These are phyloP conservation scores for Aurantiochytrium sp. DNA, from an alignment of 108 stramenopile genomes.

Conservation along the genomic window DNA sequence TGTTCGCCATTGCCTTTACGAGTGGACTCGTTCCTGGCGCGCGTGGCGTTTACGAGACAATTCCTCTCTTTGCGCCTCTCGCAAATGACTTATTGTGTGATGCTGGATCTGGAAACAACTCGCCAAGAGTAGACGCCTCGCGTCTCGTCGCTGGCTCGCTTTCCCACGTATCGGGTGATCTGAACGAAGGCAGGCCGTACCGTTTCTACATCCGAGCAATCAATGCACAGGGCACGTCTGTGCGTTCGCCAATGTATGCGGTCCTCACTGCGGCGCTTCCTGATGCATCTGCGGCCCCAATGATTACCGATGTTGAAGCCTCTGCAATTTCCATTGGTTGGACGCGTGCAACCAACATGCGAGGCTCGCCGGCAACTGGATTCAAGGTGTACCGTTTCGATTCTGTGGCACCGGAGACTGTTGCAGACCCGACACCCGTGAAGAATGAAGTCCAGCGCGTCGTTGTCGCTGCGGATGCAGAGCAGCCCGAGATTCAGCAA, in stretches of 20 bases:
- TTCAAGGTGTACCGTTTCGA: constrained; percentile 64
- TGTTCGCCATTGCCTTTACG: not conserved
- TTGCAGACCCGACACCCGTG: constrained; percentile 58
- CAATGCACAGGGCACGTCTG: constrained; percentile 56
- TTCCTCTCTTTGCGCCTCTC: not conserved
- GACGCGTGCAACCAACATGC: constrained; percentile 42
- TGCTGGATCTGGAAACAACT: not conserved
- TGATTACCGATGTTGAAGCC: constrained; percentile 48
- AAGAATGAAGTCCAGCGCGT: constrained; percentile 61
- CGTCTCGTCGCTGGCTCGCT: not conserved
- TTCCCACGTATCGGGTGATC: constrained; percentile 24
- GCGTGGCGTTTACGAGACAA: not conserved
- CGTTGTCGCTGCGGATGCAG: constrained; percentile 28
- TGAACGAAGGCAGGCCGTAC: constrained; percentile 60
- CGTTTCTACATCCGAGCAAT: constrained; percentile 64
- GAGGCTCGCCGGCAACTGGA: constrained; percentile 60
- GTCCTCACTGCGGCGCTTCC: constrained; percentile 49
- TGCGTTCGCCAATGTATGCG: constrained; percentile 53
- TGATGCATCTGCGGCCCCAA: constrained; percentile 30
- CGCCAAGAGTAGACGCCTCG: not conserved
- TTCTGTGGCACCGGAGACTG: constrained; percentile 51
- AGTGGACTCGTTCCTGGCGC: not conserved
- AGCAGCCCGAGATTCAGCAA: constrained; percentile 26
- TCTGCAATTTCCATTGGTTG: constrained; percentile 51
- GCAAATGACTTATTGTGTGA: not conserved